Evolutionary conservation across 163 green algal genomes (phyloP).

Genomic region (Scenedesmus sp.): DNA sequence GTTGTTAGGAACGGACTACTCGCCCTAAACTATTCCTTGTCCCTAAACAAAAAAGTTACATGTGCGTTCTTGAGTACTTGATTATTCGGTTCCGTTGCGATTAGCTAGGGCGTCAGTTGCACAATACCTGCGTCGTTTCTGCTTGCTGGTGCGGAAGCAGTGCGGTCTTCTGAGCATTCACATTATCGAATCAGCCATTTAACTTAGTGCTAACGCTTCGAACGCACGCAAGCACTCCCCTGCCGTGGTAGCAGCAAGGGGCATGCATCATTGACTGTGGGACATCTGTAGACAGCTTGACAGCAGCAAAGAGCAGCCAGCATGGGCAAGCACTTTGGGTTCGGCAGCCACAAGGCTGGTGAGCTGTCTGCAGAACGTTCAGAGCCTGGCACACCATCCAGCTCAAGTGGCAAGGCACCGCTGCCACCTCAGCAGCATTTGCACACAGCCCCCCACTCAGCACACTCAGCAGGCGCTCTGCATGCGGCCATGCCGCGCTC

Average conservation of each 20-base stretch:
- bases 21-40: not conserved
- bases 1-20: not conserved
- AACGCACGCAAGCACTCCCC: not conserved
- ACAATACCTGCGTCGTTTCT: constrained; percentile 14
- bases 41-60: not conserved
- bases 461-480: not conserved
- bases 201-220: not conserved
- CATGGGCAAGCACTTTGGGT: not conserved
- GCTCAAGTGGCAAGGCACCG: not conserved
- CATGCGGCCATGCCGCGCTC: constrained; percentile 36
- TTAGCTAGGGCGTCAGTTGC: not conserved
- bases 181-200: not conserved
- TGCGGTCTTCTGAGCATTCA: not conserved
- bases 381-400: not conserved
- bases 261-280: constrained; percentile 19
- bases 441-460: not conserved
- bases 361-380: not conserved
- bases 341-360: constrained; percentile 1
- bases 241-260: not conserved
- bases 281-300: not conserved
- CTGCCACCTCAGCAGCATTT: constrained; percentile 9
- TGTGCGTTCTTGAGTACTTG: not conserved
- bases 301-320: not conserved
- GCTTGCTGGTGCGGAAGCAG: not conserved
- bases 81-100: not conserved